phyloP scores from a whole-genome alignment of 805 yeast genomes.

The Diddensiella santjacobensis region DNA sequence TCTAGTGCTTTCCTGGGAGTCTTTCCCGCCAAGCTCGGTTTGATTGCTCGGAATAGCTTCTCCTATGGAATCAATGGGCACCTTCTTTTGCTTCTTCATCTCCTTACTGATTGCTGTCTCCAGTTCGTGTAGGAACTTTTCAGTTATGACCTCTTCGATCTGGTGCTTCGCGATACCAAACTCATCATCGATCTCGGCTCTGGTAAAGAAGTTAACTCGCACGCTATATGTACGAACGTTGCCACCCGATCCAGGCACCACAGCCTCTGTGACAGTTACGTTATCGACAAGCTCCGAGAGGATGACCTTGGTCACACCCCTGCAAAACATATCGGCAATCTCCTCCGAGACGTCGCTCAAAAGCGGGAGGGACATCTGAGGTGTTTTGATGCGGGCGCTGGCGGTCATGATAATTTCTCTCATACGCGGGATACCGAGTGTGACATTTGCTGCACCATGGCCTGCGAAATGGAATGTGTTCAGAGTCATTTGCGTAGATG shows the following conservation, averaged over 20 bases:
- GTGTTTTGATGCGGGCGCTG: slow-evolving; percentile 91
- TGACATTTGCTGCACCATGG: slow-evolving; percentile 99
- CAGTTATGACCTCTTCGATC: slow-evolving; percentile 64
- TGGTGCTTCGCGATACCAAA: slow-evolving; percentile 82
- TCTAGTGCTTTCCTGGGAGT: slow-evolving; percentile 31
- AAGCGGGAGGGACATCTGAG: slow-evolving; percentile 94
- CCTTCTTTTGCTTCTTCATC: slow-evolving; percentile 71
- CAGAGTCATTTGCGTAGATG: slow-evolving; percentile 98
- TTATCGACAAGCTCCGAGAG: slow-evolving; percentile 85
- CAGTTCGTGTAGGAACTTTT: slow-evolving; percentile 61
- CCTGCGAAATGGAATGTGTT: slow-evolving; percentile 99
- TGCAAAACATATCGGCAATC: slow-evolving; percentile 89
- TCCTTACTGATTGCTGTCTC: slow-evolving; percentile 76
- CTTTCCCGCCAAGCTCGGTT: slow-evolving; percentile 56
- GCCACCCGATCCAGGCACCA: slow-evolving; percentile 54
- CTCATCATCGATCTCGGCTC: slow-evolving; percentile 75
- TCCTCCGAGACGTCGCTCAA: slow-evolving; percentile 74
- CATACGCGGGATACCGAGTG: slow-evolving; percentile 99
- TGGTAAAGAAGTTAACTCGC: slow-evolving; percentile 68
- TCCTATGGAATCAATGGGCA: slow-evolving; percentile 36
- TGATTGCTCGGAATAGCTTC: slow-evolving; percentile 32
- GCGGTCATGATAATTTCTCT: slow-evolving; percentile 99
- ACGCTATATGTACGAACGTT: slow-evolving; percentile 71
- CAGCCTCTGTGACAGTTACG: slow-evolving; percentile 83
- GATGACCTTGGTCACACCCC: slow-evolving; percentile 77